These are phyloP conservation scores for Pyrenophora graminea DNA, from an alignment of 2,329 filamentous ascomycete genomes.

Conservation along the genomic window DNA sequence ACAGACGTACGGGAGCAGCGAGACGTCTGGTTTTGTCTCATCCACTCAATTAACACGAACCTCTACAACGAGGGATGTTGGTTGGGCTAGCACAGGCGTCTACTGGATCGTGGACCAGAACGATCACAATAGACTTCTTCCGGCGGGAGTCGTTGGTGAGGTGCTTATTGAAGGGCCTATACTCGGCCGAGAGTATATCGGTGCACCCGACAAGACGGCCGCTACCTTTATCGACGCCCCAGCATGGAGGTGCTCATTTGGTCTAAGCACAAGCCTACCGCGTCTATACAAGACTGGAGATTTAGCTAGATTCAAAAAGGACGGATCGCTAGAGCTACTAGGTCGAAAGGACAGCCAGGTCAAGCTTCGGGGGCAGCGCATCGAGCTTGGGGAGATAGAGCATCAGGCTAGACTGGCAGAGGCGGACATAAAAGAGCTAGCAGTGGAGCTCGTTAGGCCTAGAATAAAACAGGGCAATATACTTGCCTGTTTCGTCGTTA, in stretches of 20 bases:
- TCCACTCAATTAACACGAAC: too few species aligned
- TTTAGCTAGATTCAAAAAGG: conserved; percentile 13
- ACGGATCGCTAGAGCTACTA: conserved; percentile 19
- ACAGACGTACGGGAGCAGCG: too few species aligned
- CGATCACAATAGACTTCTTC: conserved; percentile 22
- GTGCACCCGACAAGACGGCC: conserved; percentile 20
- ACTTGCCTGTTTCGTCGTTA: neutral
- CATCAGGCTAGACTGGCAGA: neutral
- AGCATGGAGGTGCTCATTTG: neutral
- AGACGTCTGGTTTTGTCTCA: too few species aligned
- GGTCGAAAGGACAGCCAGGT: conserved; percentile 29
- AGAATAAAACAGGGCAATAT: neutral
- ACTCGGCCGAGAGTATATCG: conserved; percentile 28
- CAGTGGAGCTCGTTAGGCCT: neutral
- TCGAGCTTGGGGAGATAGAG: conserved; percentile 34
- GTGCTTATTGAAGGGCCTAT: conserved; percentile 30
- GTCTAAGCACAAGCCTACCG: neutral
- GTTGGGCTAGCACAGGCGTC: too few species aligned
- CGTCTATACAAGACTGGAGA: conserved; percentile 39
- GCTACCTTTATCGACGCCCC: conserved; percentile 17
- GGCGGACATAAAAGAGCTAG: neutral
- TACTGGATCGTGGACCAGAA: conserved; percentile 31
- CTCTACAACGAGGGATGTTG: too few species aligned
- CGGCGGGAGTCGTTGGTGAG: conserved; percentile 27
- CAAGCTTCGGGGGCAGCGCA: conserved; percentile 30